Evolutionary conservation across 129 eudicot genomes (phyloP).

Genomic region (Flaveria sonorensis): DNA sequence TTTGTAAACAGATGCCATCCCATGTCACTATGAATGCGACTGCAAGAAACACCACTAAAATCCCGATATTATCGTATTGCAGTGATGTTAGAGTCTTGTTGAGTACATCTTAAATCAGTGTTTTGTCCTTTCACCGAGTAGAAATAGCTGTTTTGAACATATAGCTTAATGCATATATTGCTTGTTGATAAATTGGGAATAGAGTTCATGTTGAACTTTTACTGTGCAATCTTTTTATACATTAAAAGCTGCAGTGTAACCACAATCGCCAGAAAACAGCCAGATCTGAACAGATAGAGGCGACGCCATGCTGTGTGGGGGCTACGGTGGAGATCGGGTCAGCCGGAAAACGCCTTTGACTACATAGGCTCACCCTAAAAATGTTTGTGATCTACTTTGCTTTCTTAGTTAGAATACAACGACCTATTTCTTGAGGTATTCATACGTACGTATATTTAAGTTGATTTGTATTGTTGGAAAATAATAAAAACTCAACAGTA

Average conservation of each 20-base stretch:
- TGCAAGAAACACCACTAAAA: not conserved
- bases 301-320: too few relatives aligned
- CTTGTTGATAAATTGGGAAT: constrained; percentile 17
- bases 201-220: not conserved
- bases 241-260: not conserved
- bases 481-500: too few relatives aligned
- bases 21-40: constrained; percentile 3
- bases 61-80: not conserved
- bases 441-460: too few relatives aligned
- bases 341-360: too few relatives aligned
- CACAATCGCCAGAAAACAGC: too few relatives aligned
- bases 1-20: constrained; percentile 10
- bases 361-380: too few relatives aligned
- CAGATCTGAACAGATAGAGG: too few relatives aligned
- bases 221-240: not conserved
- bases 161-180: constrained; percentile 13
- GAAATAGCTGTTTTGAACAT: constrained; percentile 9
- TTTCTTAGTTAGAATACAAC: too few relatives aligned
- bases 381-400: too few relatives aligned
- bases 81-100: constrained; percentile 20
- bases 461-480: too few relatives aligned
- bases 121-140: not conserved
- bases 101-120: constrained; percentile 20
- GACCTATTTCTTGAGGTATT: too few relatives aligned
- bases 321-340: too few relatives aligned